Conservation (phyloP, 345 rosid species). For the Citrus glauca region DNA sequence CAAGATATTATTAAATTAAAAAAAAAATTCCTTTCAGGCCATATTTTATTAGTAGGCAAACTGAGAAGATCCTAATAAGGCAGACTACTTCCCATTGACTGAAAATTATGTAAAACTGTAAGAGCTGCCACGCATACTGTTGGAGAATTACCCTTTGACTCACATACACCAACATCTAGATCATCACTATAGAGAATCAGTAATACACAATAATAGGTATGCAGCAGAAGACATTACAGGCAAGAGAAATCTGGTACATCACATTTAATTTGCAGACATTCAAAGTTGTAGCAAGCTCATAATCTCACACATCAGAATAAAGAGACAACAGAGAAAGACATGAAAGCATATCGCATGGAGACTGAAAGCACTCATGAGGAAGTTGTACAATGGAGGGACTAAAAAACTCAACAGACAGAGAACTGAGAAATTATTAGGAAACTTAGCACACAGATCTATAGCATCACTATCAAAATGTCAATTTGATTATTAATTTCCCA, state of each 20-base stretch:
- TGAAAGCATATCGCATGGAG: background rate
- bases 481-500: background rate
- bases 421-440: background rate
- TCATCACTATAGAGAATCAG: background rate
- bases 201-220: background rate
- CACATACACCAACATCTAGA: background rate
- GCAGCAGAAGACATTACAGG: background rate
- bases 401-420: background rate
- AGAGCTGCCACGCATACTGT: background rate
- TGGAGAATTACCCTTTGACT: background rate
- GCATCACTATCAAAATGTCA: background rate
- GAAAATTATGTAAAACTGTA: background rate
- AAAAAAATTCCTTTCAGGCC: background rate
- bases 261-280: background rate
- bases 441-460: background rate
- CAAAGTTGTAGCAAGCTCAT: background rate
- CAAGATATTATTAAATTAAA: background rate
- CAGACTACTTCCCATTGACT: background rate
- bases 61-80: background rate
- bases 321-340: background rate
- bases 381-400: background rate
- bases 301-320: background rate
- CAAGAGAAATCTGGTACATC: background rate
- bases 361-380: background rate
- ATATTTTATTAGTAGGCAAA: background rate